These are phyloP conservation scores for Bolboschoenoplectus hybrid DNA, from an alignment of 202 grass and related monocot species.

Conservation along the genomic window DNA sequence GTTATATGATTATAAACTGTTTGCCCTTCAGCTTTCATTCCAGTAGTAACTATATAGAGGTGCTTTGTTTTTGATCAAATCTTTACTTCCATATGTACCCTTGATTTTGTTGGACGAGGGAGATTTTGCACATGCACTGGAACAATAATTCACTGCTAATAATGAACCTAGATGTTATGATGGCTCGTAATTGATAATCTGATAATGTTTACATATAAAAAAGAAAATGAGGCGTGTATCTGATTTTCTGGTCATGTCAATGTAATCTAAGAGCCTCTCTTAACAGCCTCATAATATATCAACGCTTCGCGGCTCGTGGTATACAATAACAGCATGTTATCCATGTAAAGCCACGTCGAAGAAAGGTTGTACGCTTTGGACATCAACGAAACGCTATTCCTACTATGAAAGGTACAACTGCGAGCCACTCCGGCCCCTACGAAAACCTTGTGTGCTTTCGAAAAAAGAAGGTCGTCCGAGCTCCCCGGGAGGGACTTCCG, in stretches of 20 bases:
- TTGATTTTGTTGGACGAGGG: constrained; percentile 18
- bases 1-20: constrained; percentile 19
- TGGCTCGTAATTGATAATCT: not conserved
- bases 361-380: too few species aligned
- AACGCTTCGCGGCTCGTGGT: too few species aligned
- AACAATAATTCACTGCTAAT: not conserved
- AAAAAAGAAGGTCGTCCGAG: too few species aligned
- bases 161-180: not conserved
- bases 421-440: too few species aligned
- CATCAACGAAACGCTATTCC: too few species aligned
- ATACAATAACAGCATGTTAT: too few species aligned
- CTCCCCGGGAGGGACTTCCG: too few species aligned
- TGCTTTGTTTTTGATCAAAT: not conserved
- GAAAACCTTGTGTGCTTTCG: too few species aligned
- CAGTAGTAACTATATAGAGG: not conserved
- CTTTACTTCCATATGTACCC: not conserved
- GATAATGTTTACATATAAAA: constrained; percentile 4
- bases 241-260: not conserved
- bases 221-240: not conserved
- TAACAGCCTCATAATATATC: too few species aligned
- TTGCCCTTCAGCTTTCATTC: not conserved
- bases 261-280: too few species aligned
- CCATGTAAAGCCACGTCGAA: too few species aligned
- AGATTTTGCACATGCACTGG: not conserved
- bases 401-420: too few species aligned